Conservation (phyloP, 352 stramenopile genomes). For the Phytophthora quininea region DNA sequence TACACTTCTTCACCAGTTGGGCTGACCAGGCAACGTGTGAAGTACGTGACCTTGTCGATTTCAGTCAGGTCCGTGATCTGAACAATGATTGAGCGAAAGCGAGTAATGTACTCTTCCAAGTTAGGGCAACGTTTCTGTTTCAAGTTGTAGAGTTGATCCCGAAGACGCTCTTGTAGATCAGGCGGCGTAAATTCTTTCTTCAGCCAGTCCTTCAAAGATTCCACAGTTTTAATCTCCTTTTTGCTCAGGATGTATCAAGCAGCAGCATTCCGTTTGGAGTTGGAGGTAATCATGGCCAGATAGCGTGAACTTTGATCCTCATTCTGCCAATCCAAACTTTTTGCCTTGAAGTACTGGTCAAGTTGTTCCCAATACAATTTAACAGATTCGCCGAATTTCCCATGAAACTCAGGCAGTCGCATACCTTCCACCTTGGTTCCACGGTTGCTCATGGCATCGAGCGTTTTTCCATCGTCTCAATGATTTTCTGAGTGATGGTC, state of each 20-base stretch:
- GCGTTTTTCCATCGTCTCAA: neutral
- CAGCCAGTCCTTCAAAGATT: neutral
- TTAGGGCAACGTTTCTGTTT: neutral
- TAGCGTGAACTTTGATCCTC: too few relatives aligned
- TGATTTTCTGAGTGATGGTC: neutral
- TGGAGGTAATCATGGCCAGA: too few relatives aligned
- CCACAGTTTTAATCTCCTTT: too few relatives aligned
- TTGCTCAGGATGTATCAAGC: too few relatives aligned
- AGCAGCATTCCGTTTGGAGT: too few relatives aligned
- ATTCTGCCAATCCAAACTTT: too few relatives aligned
- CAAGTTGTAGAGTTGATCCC: neutral
- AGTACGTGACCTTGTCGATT: neutral
- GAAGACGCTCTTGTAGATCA: constrained; percentile 17
- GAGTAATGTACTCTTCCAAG: neutral
- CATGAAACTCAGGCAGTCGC: neutral
- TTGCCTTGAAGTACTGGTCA: too few relatives aligned
- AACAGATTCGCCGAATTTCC: neutral
- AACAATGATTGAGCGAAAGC: neutral
- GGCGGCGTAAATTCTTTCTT: constrained; percentile 13
- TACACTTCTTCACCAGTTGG: neutral
- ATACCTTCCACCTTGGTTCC: neutral
- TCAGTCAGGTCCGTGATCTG: neutral
- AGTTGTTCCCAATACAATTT: too few relatives aligned
- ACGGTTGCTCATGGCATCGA: neutral
- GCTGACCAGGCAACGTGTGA: neutral